phyloP scores from a whole-genome alignment of 1,284 basidiomycete genomes.

The Grifola frondosa region DNA sequence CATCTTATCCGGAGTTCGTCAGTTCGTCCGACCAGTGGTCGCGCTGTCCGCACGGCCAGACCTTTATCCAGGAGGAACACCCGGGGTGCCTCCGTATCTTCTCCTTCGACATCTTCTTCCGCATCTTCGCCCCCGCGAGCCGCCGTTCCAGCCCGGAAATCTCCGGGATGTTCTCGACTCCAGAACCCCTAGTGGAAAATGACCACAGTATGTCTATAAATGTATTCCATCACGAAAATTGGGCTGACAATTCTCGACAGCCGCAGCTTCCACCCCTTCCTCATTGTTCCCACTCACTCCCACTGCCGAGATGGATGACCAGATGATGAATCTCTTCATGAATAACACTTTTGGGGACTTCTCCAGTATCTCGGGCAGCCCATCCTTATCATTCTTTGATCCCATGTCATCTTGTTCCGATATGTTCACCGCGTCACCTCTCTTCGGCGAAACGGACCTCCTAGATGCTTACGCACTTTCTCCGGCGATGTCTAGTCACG shows the following conservation, averaged over 20 bases:
- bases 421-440: conserved; percentile 1
- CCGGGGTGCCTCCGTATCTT: conserved; percentile 10
- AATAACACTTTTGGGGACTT: conserved; percentile 11
- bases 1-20: conserved; percentile 21
- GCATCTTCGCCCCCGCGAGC: not conserved
- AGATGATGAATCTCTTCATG: conserved; percentile 18
- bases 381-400: not conserved
- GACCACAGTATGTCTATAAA: not conserved
- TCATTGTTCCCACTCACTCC: too few relatives aligned
- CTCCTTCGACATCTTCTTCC: not conserved
- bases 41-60: conserved; percentile 14
- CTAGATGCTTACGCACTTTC: conserved; percentile 1
- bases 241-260: conserved; percentile 7
- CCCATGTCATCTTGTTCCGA: not conserved
- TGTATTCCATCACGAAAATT: too few relatives aligned
- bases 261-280: conserved; percentile 3
- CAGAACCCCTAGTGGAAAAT: conserved; percentile 1
- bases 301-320: conserved; percentile 15
- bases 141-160: not conserved
- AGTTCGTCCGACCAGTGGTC: conserved; percentile 13
- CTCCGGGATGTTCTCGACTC: conserved; percentile 4
- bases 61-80: conserved; percentile 16
- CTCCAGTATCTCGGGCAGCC: not conserved
- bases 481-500: conserved; percentile 1
- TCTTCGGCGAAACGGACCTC: conserved; percentile 2